Base-by-base conservation (phyloP, 2,329 filamentous ascomycete genomes). In the Paecilomyces formosus region DNA sequence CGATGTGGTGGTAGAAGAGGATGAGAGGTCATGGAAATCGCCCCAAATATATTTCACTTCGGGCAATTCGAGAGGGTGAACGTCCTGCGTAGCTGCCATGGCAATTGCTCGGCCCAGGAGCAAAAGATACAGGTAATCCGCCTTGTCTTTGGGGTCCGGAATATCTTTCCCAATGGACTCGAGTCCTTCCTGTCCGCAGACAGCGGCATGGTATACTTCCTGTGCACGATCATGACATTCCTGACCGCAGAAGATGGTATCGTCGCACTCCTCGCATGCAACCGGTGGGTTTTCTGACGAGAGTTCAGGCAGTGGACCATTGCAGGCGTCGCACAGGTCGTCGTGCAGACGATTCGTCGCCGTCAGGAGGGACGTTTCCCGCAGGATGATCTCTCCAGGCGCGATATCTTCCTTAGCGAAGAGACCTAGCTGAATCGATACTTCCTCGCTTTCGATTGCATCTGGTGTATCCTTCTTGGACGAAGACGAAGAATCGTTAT, bases 321-420 rank as follows among this genome's bases (percentile, higher is more conserved):
- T 91, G 72, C 93, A 97, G 13, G 92, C 92, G 73, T 97, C 93
- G 73, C 93, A 97, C 30, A 93, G 82, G 3, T 88, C 82, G 62
- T 96, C 92, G 70, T 95, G 91, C 12, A 94, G 82, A 30, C 91
- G 86, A 70, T 94, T 94, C 65, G 93, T 94, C 53, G 90, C 92
- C 1, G 92, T 96, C 49, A 99, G 78, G 7, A 96, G 82, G 8
- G 92, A 94, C 61, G 88, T 89, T 70, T 99, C 94, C 54, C 84
- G 79, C 30, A 99, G 81, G 1, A 97, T 85, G 5, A 82, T 79
- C 70, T 95, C 89, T 9, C 89, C 89, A 0, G 91, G 85, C 0
- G 79, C 76, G 39, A 97, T 89, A 63, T 96, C 87, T 62, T 89
- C 83, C 65, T 86, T 90, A 7, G 92, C 93, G 71, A 97, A 97